Evolutionary conservation across 2,329 filamentous ascomycete species (phyloP).

Genomic region (Cladosporium velox): DNA sequence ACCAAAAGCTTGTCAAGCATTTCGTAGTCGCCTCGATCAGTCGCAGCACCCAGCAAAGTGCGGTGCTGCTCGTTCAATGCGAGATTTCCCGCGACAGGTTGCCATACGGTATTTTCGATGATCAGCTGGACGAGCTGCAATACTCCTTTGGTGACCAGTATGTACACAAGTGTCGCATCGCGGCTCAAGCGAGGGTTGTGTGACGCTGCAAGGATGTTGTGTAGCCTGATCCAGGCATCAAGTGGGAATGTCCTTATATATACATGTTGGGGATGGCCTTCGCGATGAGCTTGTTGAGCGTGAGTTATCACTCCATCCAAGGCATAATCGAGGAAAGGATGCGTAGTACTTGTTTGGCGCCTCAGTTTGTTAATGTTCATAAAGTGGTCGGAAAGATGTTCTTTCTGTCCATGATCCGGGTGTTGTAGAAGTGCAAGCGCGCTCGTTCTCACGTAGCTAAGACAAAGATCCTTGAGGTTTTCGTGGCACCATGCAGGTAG

Average conservation of each 20-base stretch:
- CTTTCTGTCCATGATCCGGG: background rate
- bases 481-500: background rate
- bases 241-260: background rate
- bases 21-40: no score
- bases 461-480: background rate
- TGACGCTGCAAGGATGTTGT: no score
- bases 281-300: background rate
- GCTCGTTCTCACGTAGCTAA: background rate
- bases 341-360: background rate
- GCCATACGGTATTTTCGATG: no score
- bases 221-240: background rate
- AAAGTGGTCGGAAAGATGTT: background rate
- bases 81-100: no score
- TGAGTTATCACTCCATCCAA: background rate
- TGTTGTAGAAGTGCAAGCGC: background rate
- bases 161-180: no score
- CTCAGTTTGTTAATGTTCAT: background rate
- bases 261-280: background rate
- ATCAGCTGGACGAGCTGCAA: no score
- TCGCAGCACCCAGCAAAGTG: no score
- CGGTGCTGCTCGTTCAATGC: no score
- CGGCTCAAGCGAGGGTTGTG: no score
- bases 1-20: no score
- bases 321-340: background rate
- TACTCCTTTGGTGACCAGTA: no score